Evolutionary conservation across 2,329 filamentous ascomycete species (phyloP).

Genomic region (Alternaria solani): DNA sequence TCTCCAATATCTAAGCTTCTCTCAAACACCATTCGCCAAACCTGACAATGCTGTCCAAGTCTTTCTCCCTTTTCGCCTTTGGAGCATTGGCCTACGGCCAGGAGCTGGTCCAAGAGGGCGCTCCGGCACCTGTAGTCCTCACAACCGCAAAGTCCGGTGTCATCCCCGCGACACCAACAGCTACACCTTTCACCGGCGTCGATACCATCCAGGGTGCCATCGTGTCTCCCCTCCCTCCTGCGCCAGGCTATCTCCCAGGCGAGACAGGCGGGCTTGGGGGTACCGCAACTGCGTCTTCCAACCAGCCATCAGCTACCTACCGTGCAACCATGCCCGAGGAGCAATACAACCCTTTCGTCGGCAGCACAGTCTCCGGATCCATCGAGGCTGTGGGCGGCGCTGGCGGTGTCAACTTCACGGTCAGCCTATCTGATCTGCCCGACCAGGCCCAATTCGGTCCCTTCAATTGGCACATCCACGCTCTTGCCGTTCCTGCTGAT

Average conservation of each 20-base stretch:
- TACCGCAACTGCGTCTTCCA: conserved; percentile 30
- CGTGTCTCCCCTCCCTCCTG: conserved; percentile 28
- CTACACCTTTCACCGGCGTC: conserved; percentile 29
- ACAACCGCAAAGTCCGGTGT: conserved; percentile 33
- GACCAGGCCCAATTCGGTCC: conserved; percentile 27
- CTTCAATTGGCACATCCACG: conserved; percentile 52
- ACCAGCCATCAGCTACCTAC: conserved; percentile 32
- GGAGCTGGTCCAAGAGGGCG: conserved; percentile 26
- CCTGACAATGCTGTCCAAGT: conserved; percentile 8
- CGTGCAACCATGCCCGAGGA: conserved; percentile 30
- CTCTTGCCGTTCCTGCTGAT: conserved; percentile 43
- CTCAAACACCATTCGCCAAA: neutral
- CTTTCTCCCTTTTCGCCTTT: conserved; percentile 20
- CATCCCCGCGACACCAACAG: conserved; percentile 27
- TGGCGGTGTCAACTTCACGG: conserved; percentile 48
- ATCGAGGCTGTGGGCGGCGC: conserved; percentile 42
- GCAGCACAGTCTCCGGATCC: conserved; percentile 37
- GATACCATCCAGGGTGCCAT: conserved; percentile 40
- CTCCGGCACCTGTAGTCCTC: conserved; percentile 27
- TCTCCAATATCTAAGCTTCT: neutral
- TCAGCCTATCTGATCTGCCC: conserved; percentile 52
- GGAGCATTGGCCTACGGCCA: conserved; percentile 22
- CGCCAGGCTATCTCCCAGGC: conserved; percentile 29
- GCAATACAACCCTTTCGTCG: conserved; percentile 34
- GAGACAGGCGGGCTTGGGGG: conserved; percentile 24